Base-by-base conservation (phyloP, 225 moss, liverwort and hornwort species). In the Marchantia polymorpha region DNA sequence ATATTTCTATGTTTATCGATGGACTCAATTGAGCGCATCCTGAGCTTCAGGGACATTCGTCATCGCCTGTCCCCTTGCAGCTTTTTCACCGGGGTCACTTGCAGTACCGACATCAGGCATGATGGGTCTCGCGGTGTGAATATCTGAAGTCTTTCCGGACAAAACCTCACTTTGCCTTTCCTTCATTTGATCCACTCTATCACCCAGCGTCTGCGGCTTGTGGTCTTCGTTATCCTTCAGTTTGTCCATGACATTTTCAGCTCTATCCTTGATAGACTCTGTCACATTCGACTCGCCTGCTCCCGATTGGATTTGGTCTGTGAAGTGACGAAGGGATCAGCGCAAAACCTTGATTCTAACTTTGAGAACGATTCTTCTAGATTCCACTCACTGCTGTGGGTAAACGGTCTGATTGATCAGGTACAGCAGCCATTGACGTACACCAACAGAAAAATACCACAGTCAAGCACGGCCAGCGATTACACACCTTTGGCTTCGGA, bases 51-150 rank as follows among this genome's bases (percentile, higher is more conserved):
- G 48, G 1, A 64, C 46, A 23, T n/a, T 25, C 17, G 61, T 61
- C 63, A 64, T 61, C 19, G 47, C 47, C 47, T 77, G 77, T 64
- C 77, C 77, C 14, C 77, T 48, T 14, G 77, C 77, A 48, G 77
- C 77, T 31, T 77, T 77, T 26, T 77, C 77, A 29, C 77, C 77
- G 0, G 77, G 77, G 39, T 77, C 77, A 51, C 47, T 63, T 25
- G 63, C 77, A 7, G 17, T 77, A 6, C 64, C 77, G 20, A 58
- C 75, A 27, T 60, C 75, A 20, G 77, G 77, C 0, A 60, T 46
- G 27, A 77, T 77, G 0, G 77, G 77, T 60, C 77, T 39, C 17
- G 77, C 77, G 7, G 77, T 77, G 77, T 48, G 64, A 26, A 64
- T 23, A 26, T 77, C 77, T 7, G 77, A 64, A 12, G 77, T 77